Base-by-base conservation (phyloP, 106 monocot species). In the Narthecium ossifragum region DNA sequence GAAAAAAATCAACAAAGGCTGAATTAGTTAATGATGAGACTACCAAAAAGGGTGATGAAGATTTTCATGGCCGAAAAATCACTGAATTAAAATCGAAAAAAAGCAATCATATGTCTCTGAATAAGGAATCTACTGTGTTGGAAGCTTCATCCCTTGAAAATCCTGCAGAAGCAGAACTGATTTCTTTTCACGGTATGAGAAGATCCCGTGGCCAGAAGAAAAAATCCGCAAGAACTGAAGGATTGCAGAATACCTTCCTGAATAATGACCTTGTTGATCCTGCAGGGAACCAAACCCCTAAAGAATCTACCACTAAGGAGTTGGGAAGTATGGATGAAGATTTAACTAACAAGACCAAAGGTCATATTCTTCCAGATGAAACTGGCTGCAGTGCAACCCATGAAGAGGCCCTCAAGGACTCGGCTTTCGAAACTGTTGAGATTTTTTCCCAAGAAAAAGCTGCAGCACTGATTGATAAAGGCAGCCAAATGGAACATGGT, bases 1-100 rank as follows among this genome's bases (percentile, higher is more conserved):
- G 17, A 53, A 69, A 57, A 37, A 66, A 63, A 34, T 33, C 75
- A 66, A 29, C 55, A 2, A 59, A 56, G 21, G 13, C 25, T 18
- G 52, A 51, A 32, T n/a, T 53, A 17, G 20, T 38, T 17, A 17
- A 72, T 36, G 22, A 25, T 56, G 61, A 11, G 32, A 26, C 26
- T 23, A 20, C 43, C 18, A n/a, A n/a, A n/a, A n/a, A n/a, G n/a
- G 43, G 6, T 17, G 43, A 43, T 43, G 43, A 43, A 43, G 14
- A 43, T 43, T 13, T 13, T 13, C 43, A n/a, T n/a, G n/a, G n/a
- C n/a, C n/a, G n/a, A n/a, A n/a, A n/a, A n/a, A n/a, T n/a, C n/a
- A n/a, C n/a, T n/a, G n/a, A n/a, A n/a, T n/a, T n/a, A n/a, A n/a
- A n/a, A n/a, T n/a, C n/a, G n/a, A n/a, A n/a, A n/a, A n/a, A n/a